These are phyloP conservation scores for Fragaria ananassa DNA, from an alignment of 306 rosid species.

Conservation along the genomic window DNA sequence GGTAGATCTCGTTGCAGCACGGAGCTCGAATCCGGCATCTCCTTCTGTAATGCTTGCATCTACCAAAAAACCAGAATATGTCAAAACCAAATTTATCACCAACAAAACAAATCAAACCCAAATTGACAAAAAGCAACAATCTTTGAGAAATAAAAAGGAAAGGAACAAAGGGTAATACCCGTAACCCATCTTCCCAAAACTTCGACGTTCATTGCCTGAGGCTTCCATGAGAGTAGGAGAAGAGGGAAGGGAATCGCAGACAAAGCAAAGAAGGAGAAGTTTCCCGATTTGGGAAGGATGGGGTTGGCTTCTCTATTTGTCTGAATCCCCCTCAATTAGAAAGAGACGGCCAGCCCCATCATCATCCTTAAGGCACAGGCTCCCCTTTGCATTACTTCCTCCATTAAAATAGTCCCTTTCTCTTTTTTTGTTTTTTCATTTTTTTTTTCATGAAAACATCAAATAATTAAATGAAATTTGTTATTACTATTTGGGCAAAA, in stretches of 20 bases:
- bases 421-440: too few relatives aligned
- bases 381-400: not conserved
- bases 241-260: slow-evolving; percentile 8
- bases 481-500: not conserved
- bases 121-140: not conserved
- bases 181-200: slow-evolving; percentile 94
- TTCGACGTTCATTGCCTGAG: slow-evolving; percentile 66
- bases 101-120: not conserved
- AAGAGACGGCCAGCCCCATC: slow-evolving; percentile 17
- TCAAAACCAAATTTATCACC: not conserved
- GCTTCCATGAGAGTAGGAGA: slow-evolving; percentile 58
- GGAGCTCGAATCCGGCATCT: slow-evolving; percentile 93
- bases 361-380: not conserved
- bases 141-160: not conserved
- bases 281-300: slow-evolving; percentile 56
- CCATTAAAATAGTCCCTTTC: slow-evolving; percentile 5
- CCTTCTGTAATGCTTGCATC: slow-evolving; percentile 93
- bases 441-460: not conserved
- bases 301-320: slow-evolving; percentile 25
- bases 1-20: slow-evolving; percentile 86
- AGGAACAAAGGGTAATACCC: slow-evolving; percentile 45
- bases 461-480: too few relatives aligned
- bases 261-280: slow-evolving; percentile 14
- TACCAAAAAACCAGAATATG: slow-evolving; percentile 8
- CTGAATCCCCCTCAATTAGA: slow-evolving; percentile 29